Base-by-base conservation (phyloP, 108 stramenopile species). In the Cyclotella baltica region DNA sequence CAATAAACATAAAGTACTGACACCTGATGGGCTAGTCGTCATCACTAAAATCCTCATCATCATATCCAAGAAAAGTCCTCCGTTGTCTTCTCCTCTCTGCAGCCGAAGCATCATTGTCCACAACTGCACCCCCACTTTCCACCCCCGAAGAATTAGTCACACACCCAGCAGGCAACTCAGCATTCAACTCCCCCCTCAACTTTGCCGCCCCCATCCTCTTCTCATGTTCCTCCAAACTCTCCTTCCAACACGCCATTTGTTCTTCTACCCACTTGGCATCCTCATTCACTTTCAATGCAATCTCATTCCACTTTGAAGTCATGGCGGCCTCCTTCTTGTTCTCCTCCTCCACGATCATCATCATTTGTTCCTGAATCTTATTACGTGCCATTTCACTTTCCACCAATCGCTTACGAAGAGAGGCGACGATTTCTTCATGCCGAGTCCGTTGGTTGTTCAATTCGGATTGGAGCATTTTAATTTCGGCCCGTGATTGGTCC, bases 401-500 rank as follows among this genome's bases (percentile, higher is more conserved):
- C 0, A 77, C 76, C 28, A 77, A 46, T 6, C 76, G 35, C 9
- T 51, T 62, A 13, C 76, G 76, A 4, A 77, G 62, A 4, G 43
- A 34, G 0, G 68, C 20, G n/a, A 69, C 47, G 31, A 77, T 62
- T 62, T 69, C 46, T 38, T 77, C 76, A 48, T 77, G 76, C 4
- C 76, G 67, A 15, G 36, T 58, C n/a, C 36, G 52, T 51, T 77
- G 67, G 29, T 46, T 55, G 19, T 77, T 48, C 18, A 77, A 6
- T 47, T 67, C 57, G 31, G 68, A 51, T 18, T 67, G 67, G 3
- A 77, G 59, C 61, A 69, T 48, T 19, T 40, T 29, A 22, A 77
- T 63, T 63, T 77, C 76, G 11, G 76, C 67, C 47, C 67, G 57
- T 57, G 66, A 77, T 77, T 77, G 67, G 48, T 77, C 76, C 40